Evolutionary conservation across 768 basidiomycete genomes (phyloP).

Genomic region (Symmetrospora coprosmae): DNA sequence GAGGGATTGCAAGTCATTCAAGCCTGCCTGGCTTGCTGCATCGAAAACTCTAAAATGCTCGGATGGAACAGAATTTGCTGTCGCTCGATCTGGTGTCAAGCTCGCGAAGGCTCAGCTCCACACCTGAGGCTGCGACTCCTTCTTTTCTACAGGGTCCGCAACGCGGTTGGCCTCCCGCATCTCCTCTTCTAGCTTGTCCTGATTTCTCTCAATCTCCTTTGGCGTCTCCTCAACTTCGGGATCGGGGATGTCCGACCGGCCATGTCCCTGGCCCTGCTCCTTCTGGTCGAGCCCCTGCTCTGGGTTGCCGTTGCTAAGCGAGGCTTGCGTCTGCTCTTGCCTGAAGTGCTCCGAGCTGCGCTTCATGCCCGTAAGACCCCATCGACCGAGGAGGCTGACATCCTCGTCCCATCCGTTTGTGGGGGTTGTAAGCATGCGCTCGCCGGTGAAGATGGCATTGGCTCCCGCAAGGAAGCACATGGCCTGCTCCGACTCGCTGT

Average conservation of each 20-base stretch:
- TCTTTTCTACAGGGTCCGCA: not conserved
- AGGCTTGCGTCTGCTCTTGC: not conserved
- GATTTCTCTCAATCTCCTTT: no score
- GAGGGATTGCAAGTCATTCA: no score
- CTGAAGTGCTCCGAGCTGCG: conserved; percentile 11
- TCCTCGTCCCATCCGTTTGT: conserved; percentile 81
- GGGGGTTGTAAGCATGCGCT: conserved; percentile 91
- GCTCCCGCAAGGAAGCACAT: conserved; percentile 99
- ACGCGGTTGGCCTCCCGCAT: not conserved
- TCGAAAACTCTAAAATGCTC: no score
- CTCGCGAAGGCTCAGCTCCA: no score
- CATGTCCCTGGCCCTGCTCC: not conserved
- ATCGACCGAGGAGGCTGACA: conserved; percentile 80
- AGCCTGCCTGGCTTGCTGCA: no score
- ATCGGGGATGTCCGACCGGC: not conserved
- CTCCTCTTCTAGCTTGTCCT: not conserved
- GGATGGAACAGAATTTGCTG: no score
- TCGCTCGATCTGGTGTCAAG: no score
- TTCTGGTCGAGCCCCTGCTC: not conserved
- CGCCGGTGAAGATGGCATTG: conserved; percentile 93
- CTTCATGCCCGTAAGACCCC: conserved; percentile 78
- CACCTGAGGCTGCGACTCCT: not conserved
- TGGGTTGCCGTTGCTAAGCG: not conserved
- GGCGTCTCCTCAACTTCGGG: no score
- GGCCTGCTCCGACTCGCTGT: conserved; percentile 79